Base-by-base conservation (phyloP, 1,139 yeast species). In the Kodamaea sp. region DNA sequence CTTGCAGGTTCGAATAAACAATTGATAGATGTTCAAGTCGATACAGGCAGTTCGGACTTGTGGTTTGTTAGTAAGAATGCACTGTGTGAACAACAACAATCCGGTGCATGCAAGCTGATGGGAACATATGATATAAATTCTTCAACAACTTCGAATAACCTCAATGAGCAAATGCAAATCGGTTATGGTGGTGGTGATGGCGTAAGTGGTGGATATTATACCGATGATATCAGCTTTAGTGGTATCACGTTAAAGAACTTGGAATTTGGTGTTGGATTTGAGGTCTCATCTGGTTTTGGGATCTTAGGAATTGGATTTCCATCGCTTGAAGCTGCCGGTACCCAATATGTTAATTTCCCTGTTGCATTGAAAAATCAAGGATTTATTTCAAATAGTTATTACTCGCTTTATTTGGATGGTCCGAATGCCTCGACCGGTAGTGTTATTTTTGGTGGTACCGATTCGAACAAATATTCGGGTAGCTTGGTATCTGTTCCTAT, bases 381-480 rank as follows among this genome's bases (percentile, higher is more conserved):
- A 6, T 31, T 40, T 11, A 53, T 55, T 38, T 37, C 44, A 24
- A 50, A 47, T 38, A 41, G 37, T n/a, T 46, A 47, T 26, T 55
- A 55, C 45, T 55, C 60, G 24, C 39, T 57, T 20, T 57, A 47
- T 44, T 46, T 55, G 43, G 44, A 53, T 40, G 27, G 40, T 10
- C 39, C 40, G 4, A 28, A 32, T 12, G 45, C 47, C 8, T 50
- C 34, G 23, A 12, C 42, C 11, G 58, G 58, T 7, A 35, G 52
- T 6, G 36, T 55, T n/a, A 42, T 55, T 24, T 54, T 53, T 41
- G 58, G 59, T 7, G 59, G 54, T 8, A 46, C 46, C 15, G 58
- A 54, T 38, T 40, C 41, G 27, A 46, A 49, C 37, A 53, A 53
- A 36, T 49, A 49, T 38, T 31, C 41, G 8, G 57, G 57, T 9